A percentile compares a stretch with the other conserved stretches of the same genome.
phyloP scores from a whole-genome alignment of 2,329 filamentous ascomycete species.

The Verruconis gallopava region DNA sequence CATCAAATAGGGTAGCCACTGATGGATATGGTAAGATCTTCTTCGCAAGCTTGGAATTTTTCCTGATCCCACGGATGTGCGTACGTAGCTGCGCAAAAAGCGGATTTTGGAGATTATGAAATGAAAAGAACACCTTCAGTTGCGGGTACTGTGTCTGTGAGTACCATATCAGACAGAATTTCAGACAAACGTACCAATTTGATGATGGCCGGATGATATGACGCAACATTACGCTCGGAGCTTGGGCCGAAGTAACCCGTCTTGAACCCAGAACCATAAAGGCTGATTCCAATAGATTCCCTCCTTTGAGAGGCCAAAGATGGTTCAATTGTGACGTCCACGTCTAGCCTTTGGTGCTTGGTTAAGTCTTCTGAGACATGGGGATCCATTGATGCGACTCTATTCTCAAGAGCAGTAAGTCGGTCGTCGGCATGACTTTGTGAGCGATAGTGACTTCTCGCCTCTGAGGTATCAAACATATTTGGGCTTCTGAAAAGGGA shows the following conservation, averaged over 20 bases:
- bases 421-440: background rate
- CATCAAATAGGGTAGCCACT: constrained; percentile 17
- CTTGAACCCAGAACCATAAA: constrained; percentile 6
- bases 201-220: constrained; percentile 2
- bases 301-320: background rate
- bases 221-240: background rate
- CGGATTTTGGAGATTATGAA: background rate
- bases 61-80: constrained; percentile 1
- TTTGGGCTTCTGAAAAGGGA: background rate
- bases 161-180: background rate
- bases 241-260: constrained; percentile 7
- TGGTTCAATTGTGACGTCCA: background rate
- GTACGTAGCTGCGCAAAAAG: background rate
- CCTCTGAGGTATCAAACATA: background rate
- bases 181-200: constrained; percentile 6
- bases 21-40: constrained; percentile 1
- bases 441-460: background rate
- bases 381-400: background rate
- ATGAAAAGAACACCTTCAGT: constrained; percentile 5
- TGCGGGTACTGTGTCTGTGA: constrained; percentile 4
- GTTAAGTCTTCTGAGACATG: background rate
- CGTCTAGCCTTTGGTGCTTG: background rate
- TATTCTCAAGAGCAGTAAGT: background rate
- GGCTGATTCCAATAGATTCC: background rate
- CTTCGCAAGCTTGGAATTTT: background rate